These are phyloP conservation scores for Saccharomycopsis sp. DNA, from an alignment of 805 yeast genomes.

Conservation along the genomic window DNA sequence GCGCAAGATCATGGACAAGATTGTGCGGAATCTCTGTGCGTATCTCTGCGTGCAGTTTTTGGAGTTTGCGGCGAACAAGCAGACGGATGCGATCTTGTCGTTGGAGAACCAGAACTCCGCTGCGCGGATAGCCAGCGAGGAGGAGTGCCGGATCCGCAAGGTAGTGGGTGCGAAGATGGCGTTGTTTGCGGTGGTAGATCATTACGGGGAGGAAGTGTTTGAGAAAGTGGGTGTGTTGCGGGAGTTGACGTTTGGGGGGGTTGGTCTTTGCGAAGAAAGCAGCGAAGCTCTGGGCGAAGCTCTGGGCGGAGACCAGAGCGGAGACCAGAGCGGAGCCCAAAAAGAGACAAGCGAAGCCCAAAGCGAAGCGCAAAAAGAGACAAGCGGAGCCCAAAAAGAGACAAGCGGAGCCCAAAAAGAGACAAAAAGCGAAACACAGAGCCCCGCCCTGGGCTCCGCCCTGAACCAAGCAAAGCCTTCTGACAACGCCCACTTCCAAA, in stretches of 20 bases:
- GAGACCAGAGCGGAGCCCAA: no score
- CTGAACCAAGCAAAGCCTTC: no score
- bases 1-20: slow-evolving; percentile 75
- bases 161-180: slow-evolving; percentile 76
- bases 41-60: slow-evolving; percentile 96
- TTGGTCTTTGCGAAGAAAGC: no score
- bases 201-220: slow-evolving; percentile 51
- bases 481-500: no score
- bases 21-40: slow-evolving; percentile 84
- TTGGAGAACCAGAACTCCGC: slow-evolving; percentile 19
- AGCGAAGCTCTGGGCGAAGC: no score
- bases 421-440: no score
- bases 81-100: slow-evolving; percentile 19
- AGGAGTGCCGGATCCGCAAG: slow-evolving; percentile 38
- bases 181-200: slow-evolving; percentile 48
- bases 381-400: no score
- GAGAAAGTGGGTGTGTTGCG: slow-evolving; percentile 58
- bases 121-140: slow-evolving; percentile 14
- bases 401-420: no score
- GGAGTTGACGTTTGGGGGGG: slow-evolving; percentile 54
- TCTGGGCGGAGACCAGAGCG: no score
- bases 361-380: no score
- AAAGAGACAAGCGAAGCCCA: no score
- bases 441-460: no score
- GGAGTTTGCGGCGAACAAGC: slow-evolving; percentile 65